A percentile compares a stretch with the other conserved stretches of the same genome.
phyloP scores from a whole-genome alignment of 2,329 filamentous ascomycete genomes.

The Xenosphaeropsis pyriputrescens region DNA sequence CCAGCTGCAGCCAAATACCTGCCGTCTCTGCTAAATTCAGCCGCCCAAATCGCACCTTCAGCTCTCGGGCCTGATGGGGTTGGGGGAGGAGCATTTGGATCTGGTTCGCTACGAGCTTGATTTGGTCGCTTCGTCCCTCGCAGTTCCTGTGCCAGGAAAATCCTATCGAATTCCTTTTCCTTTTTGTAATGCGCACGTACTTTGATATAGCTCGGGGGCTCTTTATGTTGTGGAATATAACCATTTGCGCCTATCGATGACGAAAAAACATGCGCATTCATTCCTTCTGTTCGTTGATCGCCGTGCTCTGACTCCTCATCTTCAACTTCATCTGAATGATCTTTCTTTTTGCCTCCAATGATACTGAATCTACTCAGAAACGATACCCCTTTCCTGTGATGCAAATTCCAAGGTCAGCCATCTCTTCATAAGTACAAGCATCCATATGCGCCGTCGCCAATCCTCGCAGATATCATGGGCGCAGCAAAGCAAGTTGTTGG shows the following conservation, averaged over 20 bases:
- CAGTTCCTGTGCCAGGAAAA: constrained; percentile 91
- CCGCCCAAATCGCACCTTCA: constrained; percentile 70
- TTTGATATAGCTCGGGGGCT: constrained; percentile 82
- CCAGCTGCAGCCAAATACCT: constrained; percentile 85
- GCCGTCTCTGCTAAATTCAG: constrained; percentile 86
- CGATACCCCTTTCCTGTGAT: constrained; percentile 64
- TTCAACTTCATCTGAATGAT: constrained; percentile 29
- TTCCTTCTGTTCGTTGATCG: constrained; percentile 58
- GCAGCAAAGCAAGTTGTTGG: too few relatives aligned
- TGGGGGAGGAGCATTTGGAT: constrained; percentile 6
- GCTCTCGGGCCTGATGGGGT: background rate
- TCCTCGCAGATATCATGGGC: too few relatives aligned
- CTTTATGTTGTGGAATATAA: constrained; percentile 76
- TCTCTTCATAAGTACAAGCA: too few relatives aligned
- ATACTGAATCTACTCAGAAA: constrained; percentile 76
- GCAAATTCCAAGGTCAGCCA: too few relatives aligned
- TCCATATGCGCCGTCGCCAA: too few relatives aligned
- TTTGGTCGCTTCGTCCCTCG: constrained; percentile 35
- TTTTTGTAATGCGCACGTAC: constrained; percentile 72
- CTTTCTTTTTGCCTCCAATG: constrained; percentile 63
- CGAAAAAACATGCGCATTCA: constrained; percentile 70
- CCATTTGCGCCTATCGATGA: constrained; percentile 54
- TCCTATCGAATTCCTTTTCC: constrained; percentile 63
- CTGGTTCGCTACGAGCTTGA: constrained; percentile 10
- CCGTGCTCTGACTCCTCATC: constrained; percentile 57